Base-by-base conservation (phyloP, 257 asterid species). In the Fraxinus americana region DNA sequence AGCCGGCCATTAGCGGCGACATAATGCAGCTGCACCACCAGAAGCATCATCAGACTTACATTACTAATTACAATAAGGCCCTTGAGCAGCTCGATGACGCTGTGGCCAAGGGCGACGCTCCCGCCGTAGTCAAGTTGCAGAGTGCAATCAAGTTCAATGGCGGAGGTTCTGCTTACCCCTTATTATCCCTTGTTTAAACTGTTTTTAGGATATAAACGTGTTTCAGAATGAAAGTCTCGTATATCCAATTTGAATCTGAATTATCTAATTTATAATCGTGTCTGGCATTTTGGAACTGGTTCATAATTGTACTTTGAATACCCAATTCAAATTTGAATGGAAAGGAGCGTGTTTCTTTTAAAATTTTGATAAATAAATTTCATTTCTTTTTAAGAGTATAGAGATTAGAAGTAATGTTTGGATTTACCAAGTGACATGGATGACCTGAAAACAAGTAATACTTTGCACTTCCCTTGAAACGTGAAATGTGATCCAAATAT, bases 11-110 rank as follows among this genome's bases (percentile, higher is more conserved):
- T 30, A 87, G 88, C 82, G 92, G 88, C 69, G 93, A 90, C 3
- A 90, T 90, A 36, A 90, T 90, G 96, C 87, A 87, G 75, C 88
- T 90, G 45, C 96, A 90, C 79, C 93, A 90, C 83, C 91, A 89
- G 85, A 90, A 90, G 81, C 96, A 90, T 57, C 96, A 90, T 67
- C 96, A 87, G 79, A 82, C 96, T 75, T 90, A 90, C 86, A 52
- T 90, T 70, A 90, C 92, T 4, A 90, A 90, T 75, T 90, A 84
- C 89, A 90, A 89, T 57, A 89, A 89, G 70, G 90, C 93, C 36
- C 86, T 90, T 10, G 92, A 90, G 77, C 89, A 87, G 84, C 96
- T 90, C 30, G 83, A 89, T 61, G 89, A 78, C 11, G 92, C 96
- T 54, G 71, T 88, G 11, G 73, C 85, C 50, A 89, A 89, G 77